Conservation (phyloP, 371 early-diverging fungal genomes). For the Syncephalastrum sp. region DNA sequence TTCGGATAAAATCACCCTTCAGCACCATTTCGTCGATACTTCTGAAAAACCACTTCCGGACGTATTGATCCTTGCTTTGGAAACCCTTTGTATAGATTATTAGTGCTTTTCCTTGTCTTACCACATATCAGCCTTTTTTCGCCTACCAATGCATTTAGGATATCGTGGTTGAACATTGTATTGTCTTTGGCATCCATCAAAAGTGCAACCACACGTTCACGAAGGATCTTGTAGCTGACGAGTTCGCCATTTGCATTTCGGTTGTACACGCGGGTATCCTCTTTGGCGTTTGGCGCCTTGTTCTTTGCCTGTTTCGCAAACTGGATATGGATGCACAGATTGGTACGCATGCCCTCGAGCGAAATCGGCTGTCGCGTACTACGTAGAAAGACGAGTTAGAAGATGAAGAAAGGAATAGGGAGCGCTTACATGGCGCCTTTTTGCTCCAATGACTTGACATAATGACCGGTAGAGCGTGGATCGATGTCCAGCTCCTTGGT, state of each 20-base stretch:
- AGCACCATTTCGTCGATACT: constrained; percentile 15
- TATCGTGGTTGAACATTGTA: constrained; percentile 26
- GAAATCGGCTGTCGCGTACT: constrained; percentile 26
- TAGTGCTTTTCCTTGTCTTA: not conserved
- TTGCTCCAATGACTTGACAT: constrained; percentile 34
- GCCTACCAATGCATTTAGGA: constrained; percentile 37
- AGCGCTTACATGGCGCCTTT: constrained; percentile 31
- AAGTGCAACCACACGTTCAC: constrained; percentile 18
- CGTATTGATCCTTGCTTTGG: constrained; percentile 10
- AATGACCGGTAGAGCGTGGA: constrained; percentile 42
- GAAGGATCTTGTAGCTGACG: constrained; percentile 11
- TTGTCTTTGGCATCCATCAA: constrained; percentile 26
- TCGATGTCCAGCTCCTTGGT: constrained; percentile 29
- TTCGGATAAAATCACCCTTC: too few species aligned
- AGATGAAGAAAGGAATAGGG: not conserved
- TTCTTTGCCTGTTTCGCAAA: constrained; percentile 11
- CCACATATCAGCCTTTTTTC: too few species aligned
- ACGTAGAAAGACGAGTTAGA: constrained; percentile 1
- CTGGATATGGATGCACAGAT: constrained; percentile 32
- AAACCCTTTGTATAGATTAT: constrained; percentile 25
- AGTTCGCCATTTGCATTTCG: constrained; percentile 26
- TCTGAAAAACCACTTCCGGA: constrained; percentile 38
- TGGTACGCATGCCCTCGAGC: constrained; percentile 22
- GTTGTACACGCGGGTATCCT: constrained; percentile 17
- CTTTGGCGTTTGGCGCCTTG: constrained; percentile 2